These are phyloP conservation scores for Cryptococcus sp. DNA, from an alignment of 1,284 basidiomycete genomes.

Conservation along the genomic window DNA sequence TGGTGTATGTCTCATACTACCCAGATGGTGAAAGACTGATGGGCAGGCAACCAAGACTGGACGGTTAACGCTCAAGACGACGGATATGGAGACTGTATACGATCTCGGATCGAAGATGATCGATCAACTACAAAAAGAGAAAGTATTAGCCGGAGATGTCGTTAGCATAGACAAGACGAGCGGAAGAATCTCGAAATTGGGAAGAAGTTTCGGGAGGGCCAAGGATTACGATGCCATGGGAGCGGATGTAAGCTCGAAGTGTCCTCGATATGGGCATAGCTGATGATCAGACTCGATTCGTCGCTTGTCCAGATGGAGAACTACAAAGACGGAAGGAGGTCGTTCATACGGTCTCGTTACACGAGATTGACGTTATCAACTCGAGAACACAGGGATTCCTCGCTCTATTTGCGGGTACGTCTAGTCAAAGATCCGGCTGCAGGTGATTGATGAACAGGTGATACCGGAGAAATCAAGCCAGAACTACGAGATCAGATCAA, in stretches of 20 bases:
- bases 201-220: conserved; percentile 89
- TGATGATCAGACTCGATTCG: conserved; percentile 77
- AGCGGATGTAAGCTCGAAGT: conserved; percentile 67
- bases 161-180: conserved; percentile 96
- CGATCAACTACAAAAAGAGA: conserved; percentile 92
- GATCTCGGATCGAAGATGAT: conserved; percentile 99
- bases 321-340: conserved; percentile 96
- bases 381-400: conserved; percentile 85
- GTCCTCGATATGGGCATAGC: background rate
- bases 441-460: conserved; percentile 52
- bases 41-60: conserved; percentile 92
- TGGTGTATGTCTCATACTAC: conserved; percentile 62
- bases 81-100: conserved; percentile 99
- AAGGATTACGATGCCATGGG: conserved; percentile 99
- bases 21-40: background rate
- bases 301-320: conserved; percentile 96
- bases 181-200: conserved; percentile 95
- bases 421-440: conserved; percentile 26
- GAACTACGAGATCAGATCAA: conserved; percentile 96
- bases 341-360: conserved; percentile 92
- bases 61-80: conserved; percentile 95
- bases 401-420: conserved; percentile 53
- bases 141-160: conserved; percentile 93
- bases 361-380: conserved; percentile 99
- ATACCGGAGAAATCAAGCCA: conserved; percentile 98